Evolutionary conservation across 768 basidiomycete genomes (phyloP), one percentile per base, ranked within the genome.

Genomic region (Tricholoma saponaceum): DNA sequence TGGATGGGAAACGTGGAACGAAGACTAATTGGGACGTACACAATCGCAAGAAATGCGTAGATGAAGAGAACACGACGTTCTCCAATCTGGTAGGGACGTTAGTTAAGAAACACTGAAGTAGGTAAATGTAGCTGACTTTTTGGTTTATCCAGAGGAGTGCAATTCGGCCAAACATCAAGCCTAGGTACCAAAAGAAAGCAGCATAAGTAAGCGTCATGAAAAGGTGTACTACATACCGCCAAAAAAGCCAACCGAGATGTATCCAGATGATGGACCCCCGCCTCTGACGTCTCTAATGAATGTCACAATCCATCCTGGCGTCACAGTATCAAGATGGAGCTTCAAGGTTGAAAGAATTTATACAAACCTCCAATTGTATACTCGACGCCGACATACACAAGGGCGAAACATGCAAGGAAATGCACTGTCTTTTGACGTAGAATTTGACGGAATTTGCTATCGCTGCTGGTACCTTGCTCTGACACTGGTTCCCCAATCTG

Each of bases 281-380:
- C 63, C 63, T 41, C 74, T 67, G 9, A 71, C 70, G 25, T 71
- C 59, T 39, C 67, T 71, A 35, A 76, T 73, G 60, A 78, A 89
- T 0, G 87, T 86, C 9, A 87, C 86, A 32, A 86, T 88, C 87
- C 87, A 90, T 2, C 87, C 86, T 83, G 33, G 43, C 4, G n/a
- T n/a, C n/a, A n/a, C n/a, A n/a, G 25, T 39, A 37, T 55, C 49
- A 41, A 14, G 14, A 23, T 10, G 4, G 9, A 23, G 25, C 14
- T 20, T 10, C 14, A 52, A n/a, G 5, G 3, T 12, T 16, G 1
- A 54, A 39, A 54, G 33, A 18, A 33, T 26, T 22, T n/a, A 22
- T 30, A 28, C 65, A 28, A 32, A 77, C 80, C 80, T 58, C 80
- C 81, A 51, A 79, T 76, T 0, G 79, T 82, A 0, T 87, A 84